These are phyloP conservation scores for Hydnomerulius pinastri DNA, from an alignment of 768 basidiomycete species.

Conservation along the genomic window DNA sequence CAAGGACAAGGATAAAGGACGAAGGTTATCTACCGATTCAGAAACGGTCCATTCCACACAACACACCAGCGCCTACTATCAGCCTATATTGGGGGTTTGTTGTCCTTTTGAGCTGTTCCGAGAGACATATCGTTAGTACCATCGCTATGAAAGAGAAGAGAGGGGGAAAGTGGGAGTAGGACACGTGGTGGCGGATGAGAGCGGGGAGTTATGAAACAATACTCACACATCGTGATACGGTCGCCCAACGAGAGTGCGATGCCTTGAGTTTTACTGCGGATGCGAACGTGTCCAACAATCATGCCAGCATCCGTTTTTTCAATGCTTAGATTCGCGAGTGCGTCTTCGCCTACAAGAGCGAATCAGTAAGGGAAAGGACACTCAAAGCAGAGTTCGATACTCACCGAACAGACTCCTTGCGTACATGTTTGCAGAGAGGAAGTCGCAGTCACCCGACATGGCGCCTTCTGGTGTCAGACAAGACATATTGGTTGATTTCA, in stretches of 20 bases:
- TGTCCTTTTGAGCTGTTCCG: slow-evolving; percentile 47
- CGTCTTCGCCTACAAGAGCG: slow-evolving; percentile 78
- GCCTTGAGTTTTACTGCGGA: slow-evolving; percentile 96
- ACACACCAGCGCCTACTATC: too few relatives aligned
- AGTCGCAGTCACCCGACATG: slow-evolving; percentile 94
- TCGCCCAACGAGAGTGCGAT: slow-evolving; percentile 95
- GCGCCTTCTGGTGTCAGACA: slow-evolving; percentile 89
- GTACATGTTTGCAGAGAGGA: slow-evolving; percentile 96
- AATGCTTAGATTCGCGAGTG: slow-evolving; percentile 91
- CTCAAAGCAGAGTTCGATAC: slow-evolving; percentile 34
- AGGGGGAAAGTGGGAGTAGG: not conserved
- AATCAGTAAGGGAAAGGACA: not conserved
- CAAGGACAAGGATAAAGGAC: too few relatives aligned
- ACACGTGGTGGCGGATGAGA: too few relatives aligned
- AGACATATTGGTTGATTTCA: slow-evolving; percentile 97
- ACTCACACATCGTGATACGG: slow-evolving; percentile 67
- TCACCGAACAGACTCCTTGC: slow-evolving; percentile 90
- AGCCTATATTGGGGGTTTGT: slow-evolving; percentile 31
- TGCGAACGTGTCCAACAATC: slow-evolving; percentile 92
- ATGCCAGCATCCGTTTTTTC: slow-evolving; percentile 81
- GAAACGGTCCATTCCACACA: too few relatives aligned
- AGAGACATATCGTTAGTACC: too few relatives aligned
- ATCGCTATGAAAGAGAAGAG: slow-evolving; percentile 8
- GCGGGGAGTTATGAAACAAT: too few relatives aligned
- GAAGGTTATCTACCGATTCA: too few relatives aligned